Evolutionary conservation across 2,329 filamentous ascomycete species (phyloP).

Genomic region (Sporothrix pallida): DNA sequence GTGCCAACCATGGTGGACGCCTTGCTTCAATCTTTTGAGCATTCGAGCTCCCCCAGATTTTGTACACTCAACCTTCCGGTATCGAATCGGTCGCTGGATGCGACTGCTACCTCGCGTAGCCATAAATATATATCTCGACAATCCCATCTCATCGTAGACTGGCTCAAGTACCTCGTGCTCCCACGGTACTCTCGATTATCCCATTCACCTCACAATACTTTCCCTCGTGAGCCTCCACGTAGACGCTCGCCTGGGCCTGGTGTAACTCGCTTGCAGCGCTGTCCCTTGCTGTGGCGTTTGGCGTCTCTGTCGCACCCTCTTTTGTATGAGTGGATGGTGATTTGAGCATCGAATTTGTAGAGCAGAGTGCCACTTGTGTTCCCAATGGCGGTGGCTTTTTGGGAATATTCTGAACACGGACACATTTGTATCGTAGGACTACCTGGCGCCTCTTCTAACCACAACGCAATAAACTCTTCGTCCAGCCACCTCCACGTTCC

Average conservation of each 20-base stretch:
- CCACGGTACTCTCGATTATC: no score
- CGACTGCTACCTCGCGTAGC: no score
- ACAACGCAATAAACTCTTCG: neutral
- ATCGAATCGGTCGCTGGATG: no score
- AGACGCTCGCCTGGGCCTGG: slow-evolving; percentile 7
- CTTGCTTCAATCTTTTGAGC: neutral
- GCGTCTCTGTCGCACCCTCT: neutral
- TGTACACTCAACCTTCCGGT: no score
- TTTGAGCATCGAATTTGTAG: neutral
- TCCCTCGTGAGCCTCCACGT: neutral
- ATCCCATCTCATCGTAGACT: no score
- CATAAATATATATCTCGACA: no score
- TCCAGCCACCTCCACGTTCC: neutral
- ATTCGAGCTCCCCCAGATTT: no score
- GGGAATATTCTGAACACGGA: neutral
- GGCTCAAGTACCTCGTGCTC: no score
- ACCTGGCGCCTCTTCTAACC: neutral
- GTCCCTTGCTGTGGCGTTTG: neutral
- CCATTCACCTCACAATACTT: neutral
- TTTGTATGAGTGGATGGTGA: neutral
- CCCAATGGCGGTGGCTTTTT: neutral
- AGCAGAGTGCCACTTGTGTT: neutral
- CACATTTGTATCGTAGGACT: neutral
- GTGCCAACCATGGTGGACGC: neutral
- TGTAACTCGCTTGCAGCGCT: slow-evolving; percentile 15